These are phyloP conservation scores for Pelargonium fulgidum DNA, from an alignment of 441 rosid genomes.

Conservation along the genomic window DNA sequence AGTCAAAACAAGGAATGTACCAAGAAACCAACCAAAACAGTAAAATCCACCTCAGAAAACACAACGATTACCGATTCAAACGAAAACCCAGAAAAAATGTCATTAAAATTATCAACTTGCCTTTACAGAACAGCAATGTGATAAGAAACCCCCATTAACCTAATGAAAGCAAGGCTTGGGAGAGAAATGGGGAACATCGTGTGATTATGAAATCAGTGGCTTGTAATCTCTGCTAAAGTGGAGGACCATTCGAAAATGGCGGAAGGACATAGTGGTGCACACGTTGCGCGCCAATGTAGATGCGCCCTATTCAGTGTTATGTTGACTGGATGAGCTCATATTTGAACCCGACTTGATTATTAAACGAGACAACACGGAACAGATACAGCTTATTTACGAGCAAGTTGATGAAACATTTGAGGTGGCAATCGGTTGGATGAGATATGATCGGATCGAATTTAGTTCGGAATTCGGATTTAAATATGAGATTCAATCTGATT, in stretches of 20 bases:
- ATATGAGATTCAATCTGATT: too few species aligned
- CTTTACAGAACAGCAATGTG: neutral
- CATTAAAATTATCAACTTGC: neutral
- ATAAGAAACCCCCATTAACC: neutral
- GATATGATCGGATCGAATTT: too few species aligned
- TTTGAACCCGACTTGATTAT: too few species aligned
- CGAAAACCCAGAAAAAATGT: neutral
- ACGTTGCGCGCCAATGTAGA: too few species aligned
- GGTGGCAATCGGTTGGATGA: too few species aligned
- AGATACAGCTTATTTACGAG: too few species aligned
- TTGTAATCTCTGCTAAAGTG: constrained; percentile 12
- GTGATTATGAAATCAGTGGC: constrained; percentile 4
- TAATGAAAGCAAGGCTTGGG: neutral
- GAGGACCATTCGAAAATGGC: constrained; percentile 17
- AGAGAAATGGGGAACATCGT: neutral
- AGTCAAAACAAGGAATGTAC: neutral
- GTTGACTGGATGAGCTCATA: too few species aligned
- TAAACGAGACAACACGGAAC: too few species aligned
- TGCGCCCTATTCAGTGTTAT: too few species aligned
- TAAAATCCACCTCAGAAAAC: neutral
- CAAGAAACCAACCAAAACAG: neutral
- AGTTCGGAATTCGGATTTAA: too few species aligned
- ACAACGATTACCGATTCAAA: neutral
- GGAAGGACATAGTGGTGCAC: constrained; percentile 13
- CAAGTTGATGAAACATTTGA: too few species aligned